A percentile compares a stretch with the other conserved stretches of the same genome.
Evolutionary conservation across 2,329 filamentous ascomycete species (phyloP).

Genomic region (Delphinella strobiligena): DNA sequence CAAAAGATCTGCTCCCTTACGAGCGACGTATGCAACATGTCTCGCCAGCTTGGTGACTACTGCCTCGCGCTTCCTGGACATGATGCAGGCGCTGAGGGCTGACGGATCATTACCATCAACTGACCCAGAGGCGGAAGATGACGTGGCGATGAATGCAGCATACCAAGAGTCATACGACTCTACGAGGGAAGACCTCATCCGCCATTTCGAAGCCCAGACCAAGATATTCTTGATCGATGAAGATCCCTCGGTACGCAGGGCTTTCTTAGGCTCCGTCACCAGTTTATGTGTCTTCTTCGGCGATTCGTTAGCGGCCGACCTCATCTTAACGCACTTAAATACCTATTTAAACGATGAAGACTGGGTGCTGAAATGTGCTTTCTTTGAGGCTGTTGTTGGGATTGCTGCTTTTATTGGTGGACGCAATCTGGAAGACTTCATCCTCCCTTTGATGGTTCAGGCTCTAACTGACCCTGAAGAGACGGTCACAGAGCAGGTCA

Average conservation of each 20-base stretch:
- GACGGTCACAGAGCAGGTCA: conserved; percentile 80
- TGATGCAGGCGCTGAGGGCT: conserved; percentile 76
- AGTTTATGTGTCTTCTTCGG: conserved; percentile 93
- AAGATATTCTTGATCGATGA: conserved; percentile 81
- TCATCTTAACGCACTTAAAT: conserved; percentile 91
- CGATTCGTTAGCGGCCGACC: conserved; percentile 81
- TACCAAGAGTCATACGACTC: conserved; percentile 81
- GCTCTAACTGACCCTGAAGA: conserved; percentile 88
- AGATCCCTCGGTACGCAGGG: conserved; percentile 74
- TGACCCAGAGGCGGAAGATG: conserved; percentile 69
- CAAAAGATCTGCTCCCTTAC: conserved; percentile 49
- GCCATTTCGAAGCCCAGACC: conserved; percentile 76
- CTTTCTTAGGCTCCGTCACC: conserved; percentile 83
- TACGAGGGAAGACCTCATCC: conserved; percentile 69
- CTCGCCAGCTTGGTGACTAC: conserved; percentile 79
- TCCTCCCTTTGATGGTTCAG: conserved; percentile 89
- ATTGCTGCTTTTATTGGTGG: conserved; percentile 85
- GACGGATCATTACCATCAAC: conserved; percentile 69
- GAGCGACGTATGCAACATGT: conserved; percentile 87
- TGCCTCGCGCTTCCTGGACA: conserved; percentile 73
- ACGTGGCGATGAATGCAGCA: conserved; percentile 52
- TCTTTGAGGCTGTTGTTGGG: conserved; percentile 89
- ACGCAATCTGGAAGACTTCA: conserved; percentile 84
- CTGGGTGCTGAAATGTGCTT: conserved; percentile 93
- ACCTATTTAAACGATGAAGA: conserved; percentile 94